Percentiles rank a stretch among this genome's conserved stretches.
Evolutionary conservation across 2,329 filamentous ascomycete genomes (phyloP).

Genomic region (Clonostachys byssicola): DNA sequence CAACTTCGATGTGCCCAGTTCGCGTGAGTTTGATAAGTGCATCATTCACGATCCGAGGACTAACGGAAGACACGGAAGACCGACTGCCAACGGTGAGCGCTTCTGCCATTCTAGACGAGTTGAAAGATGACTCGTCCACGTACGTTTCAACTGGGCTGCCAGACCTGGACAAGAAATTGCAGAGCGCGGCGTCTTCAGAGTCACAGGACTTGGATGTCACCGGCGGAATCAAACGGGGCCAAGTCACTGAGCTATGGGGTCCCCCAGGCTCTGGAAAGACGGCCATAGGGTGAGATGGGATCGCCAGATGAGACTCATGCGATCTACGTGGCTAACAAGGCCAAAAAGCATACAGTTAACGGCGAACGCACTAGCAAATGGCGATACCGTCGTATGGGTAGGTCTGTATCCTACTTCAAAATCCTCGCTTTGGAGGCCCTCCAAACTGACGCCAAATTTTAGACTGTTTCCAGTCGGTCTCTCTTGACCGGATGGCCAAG

Average conservation of each 20-base stretch:
- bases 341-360: conserved; percentile 66
- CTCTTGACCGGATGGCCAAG: conserved; percentile 16
- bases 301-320: neutral
- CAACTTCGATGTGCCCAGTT: conserved; percentile 52
- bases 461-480: conserved; percentile 44
- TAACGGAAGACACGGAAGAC: conserved; percentile 40
- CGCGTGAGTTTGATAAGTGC: conserved; percentile 31
- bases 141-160: conserved; percentile 52
- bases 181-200: conserved; percentile 5
- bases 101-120: conserved; percentile 62
- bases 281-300: conserved; percentile 62
- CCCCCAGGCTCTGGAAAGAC: conserved; percentile 86
- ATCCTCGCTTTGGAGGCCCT: too few relatives aligned
- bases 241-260: conserved; percentile 84
- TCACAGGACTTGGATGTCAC: conserved; percentile 6
- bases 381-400: conserved; percentile 73
- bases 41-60: conserved; percentile 6
- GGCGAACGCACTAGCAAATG: conserved; percentile 55
- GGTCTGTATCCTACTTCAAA: conserved; percentile 47
- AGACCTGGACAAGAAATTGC: conserved; percentile 45
- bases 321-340: conserved; percentile 1
- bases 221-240: conserved; percentile 68
- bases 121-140: conserved; percentile 44
- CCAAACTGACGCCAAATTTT: neutral
- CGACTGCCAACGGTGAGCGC: conserved; percentile 74